phyloP scores from a whole-genome alignment of 2,329 filamentous ascomycete genomes.

The Neonectria magnoliae region DNA sequence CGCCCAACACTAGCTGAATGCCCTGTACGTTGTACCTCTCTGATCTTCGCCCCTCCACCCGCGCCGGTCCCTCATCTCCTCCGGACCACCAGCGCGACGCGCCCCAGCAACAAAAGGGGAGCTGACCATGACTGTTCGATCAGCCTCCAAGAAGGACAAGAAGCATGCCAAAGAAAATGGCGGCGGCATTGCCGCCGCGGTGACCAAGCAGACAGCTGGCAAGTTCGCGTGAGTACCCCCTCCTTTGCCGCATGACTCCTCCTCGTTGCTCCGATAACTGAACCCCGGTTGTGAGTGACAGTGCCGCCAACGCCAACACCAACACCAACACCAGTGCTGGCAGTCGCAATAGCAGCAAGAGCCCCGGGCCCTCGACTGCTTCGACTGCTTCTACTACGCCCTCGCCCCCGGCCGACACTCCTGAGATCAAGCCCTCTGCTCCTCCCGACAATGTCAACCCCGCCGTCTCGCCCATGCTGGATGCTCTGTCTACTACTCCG shows the following conservation, averaged over 20 bases:
- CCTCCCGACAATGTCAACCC: conserved; percentile 56
- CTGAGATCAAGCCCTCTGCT: conserved; percentile 55
- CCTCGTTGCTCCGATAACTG: conserved; percentile 30
- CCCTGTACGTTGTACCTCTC: conserved; percentile 46
- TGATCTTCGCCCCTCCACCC: conserved; percentile 29
- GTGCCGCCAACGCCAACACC: conserved; percentile 44
- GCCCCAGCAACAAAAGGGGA: conserved; percentile 19
- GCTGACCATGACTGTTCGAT: conserved; percentile 41
- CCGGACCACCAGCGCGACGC: conserved; percentile 30
- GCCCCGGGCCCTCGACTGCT: conserved; percentile 31
- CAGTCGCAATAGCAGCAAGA: conserved; percentile 48
- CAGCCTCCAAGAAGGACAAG: conserved; percentile 61
- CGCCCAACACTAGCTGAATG: conserved; percentile 48
- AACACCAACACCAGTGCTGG: conserved; percentile 36
- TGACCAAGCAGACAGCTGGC: conserved; percentile 62
- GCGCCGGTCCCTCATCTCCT: conserved; percentile 25
- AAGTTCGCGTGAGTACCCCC: conserved; percentile 60
- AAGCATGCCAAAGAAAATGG: conserved; percentile 65
- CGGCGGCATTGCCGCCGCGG: conserved; percentile 62
- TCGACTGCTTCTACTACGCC: conserved; percentile 54
- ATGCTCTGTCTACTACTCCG: conserved; percentile 60
- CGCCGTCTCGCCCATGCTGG: conserved; percentile 57
- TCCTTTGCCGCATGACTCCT: conserved; percentile 46
- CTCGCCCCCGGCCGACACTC: conserved; percentile 56
- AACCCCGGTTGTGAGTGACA: conserved; percentile 24